Percentiles rank a stretch among this genome's conserved stretches.
Conservation (phyloP, 2,329 filamentous ascomycete genomes). For the Diaporthe sp. region DNA sequence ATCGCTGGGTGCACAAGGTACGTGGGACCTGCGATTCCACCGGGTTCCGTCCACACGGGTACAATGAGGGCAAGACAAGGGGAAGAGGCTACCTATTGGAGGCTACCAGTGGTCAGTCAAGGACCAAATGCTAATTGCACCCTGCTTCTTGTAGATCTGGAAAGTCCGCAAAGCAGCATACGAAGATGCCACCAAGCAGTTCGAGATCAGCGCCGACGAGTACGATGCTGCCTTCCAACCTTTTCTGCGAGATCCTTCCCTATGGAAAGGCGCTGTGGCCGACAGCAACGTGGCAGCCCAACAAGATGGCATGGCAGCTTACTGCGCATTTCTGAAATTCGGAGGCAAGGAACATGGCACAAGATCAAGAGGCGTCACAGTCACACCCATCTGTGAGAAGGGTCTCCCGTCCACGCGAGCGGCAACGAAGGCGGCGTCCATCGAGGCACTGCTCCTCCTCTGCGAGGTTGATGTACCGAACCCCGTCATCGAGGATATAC, state of each 20-base stretch:
- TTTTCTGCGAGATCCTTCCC: conserved; percentile 83
- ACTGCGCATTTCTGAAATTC: conserved; percentile 94
- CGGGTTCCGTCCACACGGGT: background rate
- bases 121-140: background rate
- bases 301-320: conserved; percentile 87
- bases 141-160: conserved; percentile 74
- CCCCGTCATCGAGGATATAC: conserved; percentile 89
- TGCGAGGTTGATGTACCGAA: conserved; percentile 89
- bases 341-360: conserved; percentile 83
- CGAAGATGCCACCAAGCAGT: conserved; percentile 90
- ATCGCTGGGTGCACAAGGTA: conserved; percentile 88
- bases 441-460: conserved; percentile 89
- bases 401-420: conserved; percentile 89
- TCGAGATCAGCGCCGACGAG: conserved; percentile 87
- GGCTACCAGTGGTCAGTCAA: background rate
- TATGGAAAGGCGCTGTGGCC: conserved; percentile 93
- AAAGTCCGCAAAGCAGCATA: conserved; percentile 97
- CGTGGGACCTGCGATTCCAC: conserved; percentile 33
- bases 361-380: conserved; percentile 80
- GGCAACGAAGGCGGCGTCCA: conserved; percentile 86
- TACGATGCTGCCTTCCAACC: conserved; percentile 87
- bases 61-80: background rate
- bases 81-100: background rate
- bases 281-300: conserved; percentile 98
- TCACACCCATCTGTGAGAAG: conserved; percentile 89